These are phyloP conservation scores for Aspergillus pseudonomiae DNA, from an alignment of 2,329 filamentous ascomycete species.

Conservation along the genomic window DNA sequence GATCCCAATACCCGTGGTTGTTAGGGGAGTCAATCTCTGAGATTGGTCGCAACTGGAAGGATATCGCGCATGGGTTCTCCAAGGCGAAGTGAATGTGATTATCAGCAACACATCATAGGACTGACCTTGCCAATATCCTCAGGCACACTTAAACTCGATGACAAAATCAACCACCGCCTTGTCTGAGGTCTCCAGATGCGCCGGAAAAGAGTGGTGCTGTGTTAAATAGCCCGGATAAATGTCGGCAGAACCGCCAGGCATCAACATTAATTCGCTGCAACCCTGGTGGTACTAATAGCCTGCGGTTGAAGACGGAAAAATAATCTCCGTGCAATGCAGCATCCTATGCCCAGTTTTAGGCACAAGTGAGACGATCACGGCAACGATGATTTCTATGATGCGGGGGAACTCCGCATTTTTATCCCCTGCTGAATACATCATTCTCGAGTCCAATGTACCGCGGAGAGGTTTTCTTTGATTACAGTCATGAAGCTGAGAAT, in stretches of 20 bases:
- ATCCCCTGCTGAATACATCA: background rate
- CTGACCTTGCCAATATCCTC: background rate
- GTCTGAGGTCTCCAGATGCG: background rate
- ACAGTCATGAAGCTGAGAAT: background rate
- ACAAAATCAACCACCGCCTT: background rate
- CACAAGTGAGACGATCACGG: background rate
- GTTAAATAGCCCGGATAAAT: constrained; percentile 1
- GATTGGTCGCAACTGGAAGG: background rate
- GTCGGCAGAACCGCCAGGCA: constrained; percentile 5
- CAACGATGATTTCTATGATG: background rate
- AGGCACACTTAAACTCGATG: background rate
- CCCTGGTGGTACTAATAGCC: background rate
- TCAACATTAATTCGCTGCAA: background rate
- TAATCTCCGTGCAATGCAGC: constrained; percentile 1
- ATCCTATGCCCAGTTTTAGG: background rate
- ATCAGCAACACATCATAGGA: too few species aligned
- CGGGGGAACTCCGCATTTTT: background rate
- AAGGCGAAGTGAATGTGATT: background rate
- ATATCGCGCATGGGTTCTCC: background rate
- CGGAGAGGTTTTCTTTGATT: background rate
- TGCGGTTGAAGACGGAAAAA: background rate
- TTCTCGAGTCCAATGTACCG: background rate
- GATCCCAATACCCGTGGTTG: background rate
- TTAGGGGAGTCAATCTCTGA: background rate
- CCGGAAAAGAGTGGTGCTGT: background rate